Conservation (phyloP, 2,329 filamentous ascomycete genomes). For the Pyrenochaeta sp. region DNA sequence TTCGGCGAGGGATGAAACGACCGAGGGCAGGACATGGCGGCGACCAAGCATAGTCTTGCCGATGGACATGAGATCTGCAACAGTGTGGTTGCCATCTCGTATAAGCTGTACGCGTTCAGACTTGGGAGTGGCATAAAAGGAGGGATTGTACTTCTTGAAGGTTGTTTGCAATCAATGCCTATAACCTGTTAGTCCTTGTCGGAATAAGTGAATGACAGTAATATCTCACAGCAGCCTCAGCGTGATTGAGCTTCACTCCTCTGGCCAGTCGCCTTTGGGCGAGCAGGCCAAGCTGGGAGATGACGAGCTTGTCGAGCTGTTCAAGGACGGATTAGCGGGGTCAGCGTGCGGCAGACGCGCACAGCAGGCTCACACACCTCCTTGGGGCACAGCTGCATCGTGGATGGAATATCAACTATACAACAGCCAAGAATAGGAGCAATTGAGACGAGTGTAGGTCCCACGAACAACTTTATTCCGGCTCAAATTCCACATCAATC, state of each 20-base stretch:
- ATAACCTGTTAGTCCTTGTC: conserved; percentile 38
- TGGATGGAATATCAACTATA: conserved; percentile 12
- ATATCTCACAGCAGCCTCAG: conserved; percentile 77
- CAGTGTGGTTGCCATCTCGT: conserved; percentile 91
- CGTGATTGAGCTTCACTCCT: conserved; percentile 87
- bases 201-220: background rate
- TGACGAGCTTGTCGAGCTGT: conserved; percentile 94
- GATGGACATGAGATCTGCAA: conserved; percentile 91
- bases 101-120: conserved; percentile 68
- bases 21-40: conserved; percentile 86
- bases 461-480: background rate
- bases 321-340: conserved; percentile 31
- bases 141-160: conserved; percentile 74
- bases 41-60: conserved; percentile 92
- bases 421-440: conserved; percentile 4
- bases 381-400: conserved; percentile 48
- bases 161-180: conserved; percentile 85
- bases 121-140: conserved; percentile 8
- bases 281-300: conserved; percentile 85
- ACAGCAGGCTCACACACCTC: conserved; percentile 34
- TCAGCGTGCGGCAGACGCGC: background rate
- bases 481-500: background rate
- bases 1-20: conserved; percentile 78
- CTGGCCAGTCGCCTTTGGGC: conserved; percentile 88
- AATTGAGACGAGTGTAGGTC: background rate